Conservation (phyloP, 805 yeast species). For the Starmerella asiatica region DNA sequence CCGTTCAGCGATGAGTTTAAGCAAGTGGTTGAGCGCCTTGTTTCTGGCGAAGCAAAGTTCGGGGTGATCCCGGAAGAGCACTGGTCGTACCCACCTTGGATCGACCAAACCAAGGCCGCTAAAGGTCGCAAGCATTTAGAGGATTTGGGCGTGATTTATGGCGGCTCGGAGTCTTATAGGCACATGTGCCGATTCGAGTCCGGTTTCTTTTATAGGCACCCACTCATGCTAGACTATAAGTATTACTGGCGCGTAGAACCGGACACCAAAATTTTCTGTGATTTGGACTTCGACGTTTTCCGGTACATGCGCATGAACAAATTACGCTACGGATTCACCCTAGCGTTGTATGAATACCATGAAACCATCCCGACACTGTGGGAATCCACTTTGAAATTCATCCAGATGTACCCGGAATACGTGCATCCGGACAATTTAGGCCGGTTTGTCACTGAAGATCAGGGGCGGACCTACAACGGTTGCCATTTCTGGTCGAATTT, state of each 20-base stretch:
- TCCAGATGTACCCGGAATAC: conserved; percentile 37
- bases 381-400: conserved; percentile 39
- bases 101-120: conserved; percentile 34
- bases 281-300: conserved; percentile 86
- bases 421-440: conserved; percentile 46
- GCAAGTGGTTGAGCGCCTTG: conserved; percentile 36
- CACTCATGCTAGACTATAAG: conserved; percentile 51
- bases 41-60: conserved; percentile 55
- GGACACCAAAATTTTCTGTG: conserved; percentile 79
- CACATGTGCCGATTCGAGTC: conserved; percentile 93
- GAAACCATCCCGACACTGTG: conserved; percentile 78
- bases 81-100: conserved; percentile 59
- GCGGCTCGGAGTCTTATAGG: conserved; percentile 70
- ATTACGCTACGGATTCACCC: conserved; percentile 77
- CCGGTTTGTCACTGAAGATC: conserved; percentile 58
- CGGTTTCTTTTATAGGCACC: conserved; percentile 73
- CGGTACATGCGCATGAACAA: conserved; percentile 57
- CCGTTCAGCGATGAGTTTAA: conserved; percentile 57
- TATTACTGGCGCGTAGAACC: conserved; percentile 99
- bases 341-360: conserved; percentile 61
- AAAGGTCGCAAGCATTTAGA: conserved; percentile 64
- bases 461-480: conserved; percentile 57
- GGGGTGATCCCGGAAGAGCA: conserved; percentile 45
- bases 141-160: conserved; percentile 74
- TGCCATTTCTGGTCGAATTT: conserved; percentile 93